Evolutionary conservation across 768 basidiomycete genomes (phyloP).

Genomic region (Chalciporus chontae): DNA sequence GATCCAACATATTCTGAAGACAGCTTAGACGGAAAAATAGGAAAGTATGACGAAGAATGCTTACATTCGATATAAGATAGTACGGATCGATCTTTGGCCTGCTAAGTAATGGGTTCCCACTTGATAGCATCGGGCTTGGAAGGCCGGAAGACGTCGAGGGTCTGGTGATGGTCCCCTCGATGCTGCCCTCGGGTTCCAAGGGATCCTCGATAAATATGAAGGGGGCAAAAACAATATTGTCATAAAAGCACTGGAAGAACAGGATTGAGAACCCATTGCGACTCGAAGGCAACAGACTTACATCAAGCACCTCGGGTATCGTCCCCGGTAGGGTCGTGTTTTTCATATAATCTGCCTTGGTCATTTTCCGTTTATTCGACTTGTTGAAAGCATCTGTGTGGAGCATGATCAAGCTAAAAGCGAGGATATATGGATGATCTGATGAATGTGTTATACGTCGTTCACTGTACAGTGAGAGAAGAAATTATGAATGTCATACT

Average conservation of each 20-base stretch:
- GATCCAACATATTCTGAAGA: conserved; percentile 58
- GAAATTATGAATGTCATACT: conserved; percentile 42
- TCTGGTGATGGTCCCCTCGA: conserved; percentile 40
- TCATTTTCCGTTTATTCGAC: conserved; percentile 97
- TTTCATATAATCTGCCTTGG: conserved; percentile 88
- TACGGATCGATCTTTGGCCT: conserved; percentile 86
- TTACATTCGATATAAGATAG: conserved; percentile 79
- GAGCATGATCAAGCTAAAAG: conserved; percentile 97
- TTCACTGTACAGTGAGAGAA: neutral
- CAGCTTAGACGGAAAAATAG: conserved; percentile 5
- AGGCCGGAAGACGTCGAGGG: conserved; percentile 35
- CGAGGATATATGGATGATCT: conserved; percentile 95
- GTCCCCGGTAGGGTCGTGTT: conserved; percentile 89
- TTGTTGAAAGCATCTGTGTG: conserved; percentile 99
- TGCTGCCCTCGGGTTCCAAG: conserved; percentile 54
- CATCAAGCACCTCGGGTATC: conserved; percentile 79
- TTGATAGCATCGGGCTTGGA: conserved; percentile 28
- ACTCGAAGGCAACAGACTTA: conserved; percentile 35
- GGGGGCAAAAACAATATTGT: conserved; percentile 93
- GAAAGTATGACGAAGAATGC: conserved; percentile 15
- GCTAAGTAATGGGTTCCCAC: conserved; percentile 41
- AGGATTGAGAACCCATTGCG: conserved; percentile 2
- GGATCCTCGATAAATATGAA: conserved; percentile 97
- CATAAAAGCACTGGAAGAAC: conserved; percentile 76
- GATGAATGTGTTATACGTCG: conserved; percentile 1